phyloP scores from a whole-genome alignment of 1,284 basidiomycete genomes.

The Rhodotorula sp. region DNA sequence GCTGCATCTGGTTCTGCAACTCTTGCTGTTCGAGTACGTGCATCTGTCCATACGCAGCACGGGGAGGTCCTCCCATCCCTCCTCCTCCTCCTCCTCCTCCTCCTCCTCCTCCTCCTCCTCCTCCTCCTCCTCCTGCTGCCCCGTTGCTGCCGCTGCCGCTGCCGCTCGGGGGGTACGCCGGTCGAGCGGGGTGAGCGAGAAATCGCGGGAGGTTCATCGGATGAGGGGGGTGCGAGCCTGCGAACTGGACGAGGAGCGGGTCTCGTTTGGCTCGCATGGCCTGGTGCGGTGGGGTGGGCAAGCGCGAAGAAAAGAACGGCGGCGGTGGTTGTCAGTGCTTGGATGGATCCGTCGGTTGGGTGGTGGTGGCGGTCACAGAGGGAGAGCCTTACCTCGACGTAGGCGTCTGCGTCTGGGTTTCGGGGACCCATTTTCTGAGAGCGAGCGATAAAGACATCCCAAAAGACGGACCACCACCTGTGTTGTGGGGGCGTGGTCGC shows the following conservation, averaged over 20 bases:
- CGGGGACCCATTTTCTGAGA: slow-evolving; percentile 47
- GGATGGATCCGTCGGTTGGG: too few relatives aligned
- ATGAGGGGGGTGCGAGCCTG: slow-evolving; percentile 9
- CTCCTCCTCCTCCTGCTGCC: too few relatives aligned
- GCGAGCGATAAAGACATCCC: slow-evolving; percentile 51
- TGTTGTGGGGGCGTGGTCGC: background rate
- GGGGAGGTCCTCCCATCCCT: slow-evolving; percentile 12
- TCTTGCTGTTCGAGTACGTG: slow-evolving; percentile 41
- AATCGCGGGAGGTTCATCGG: slow-evolving; percentile 38
- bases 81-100: too few relatives aligned
- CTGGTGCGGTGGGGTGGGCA: slow-evolving; percentile 3
- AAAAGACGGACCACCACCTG: slow-evolving; percentile 53
- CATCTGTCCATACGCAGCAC: slow-evolving; percentile 28
- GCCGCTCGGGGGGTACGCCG: background rate
- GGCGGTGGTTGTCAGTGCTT: too few relatives aligned
- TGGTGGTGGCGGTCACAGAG: too few relatives aligned
- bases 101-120: too few relatives aligned
- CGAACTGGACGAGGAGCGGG: slow-evolving; percentile 32
- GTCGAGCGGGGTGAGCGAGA: slow-evolving; percentile 31
- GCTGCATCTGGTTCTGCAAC: slow-evolving; percentile 33
- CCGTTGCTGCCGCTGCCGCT: too few relatives aligned
- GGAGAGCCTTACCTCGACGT: slow-evolving; percentile 47
- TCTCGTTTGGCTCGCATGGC: slow-evolving; percentile 38
- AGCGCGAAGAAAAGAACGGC: too few relatives aligned
- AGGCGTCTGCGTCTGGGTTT: slow-evolving; percentile 47